Conservation (phyloP, 2,329 filamentous ascomycete species). For the Arachnomyces sp. region DNA sequence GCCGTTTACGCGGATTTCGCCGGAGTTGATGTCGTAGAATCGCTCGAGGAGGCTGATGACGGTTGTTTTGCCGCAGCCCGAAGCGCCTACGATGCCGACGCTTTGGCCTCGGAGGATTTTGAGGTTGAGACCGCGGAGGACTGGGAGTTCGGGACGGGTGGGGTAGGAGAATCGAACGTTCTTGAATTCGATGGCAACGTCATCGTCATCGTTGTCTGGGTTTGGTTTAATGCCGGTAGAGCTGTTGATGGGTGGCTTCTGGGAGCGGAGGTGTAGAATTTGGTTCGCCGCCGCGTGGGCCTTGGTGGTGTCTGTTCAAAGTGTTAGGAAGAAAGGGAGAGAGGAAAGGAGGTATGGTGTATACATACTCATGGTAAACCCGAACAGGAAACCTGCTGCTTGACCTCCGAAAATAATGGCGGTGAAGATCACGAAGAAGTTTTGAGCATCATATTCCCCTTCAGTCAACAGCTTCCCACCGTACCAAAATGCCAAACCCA, state of each 20-base stretch:
- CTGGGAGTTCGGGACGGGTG: slow-evolving; percentile 19
- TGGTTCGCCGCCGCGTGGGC: slow-evolving; percentile 45
- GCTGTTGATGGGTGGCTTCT: slow-evolving; percentile 36
- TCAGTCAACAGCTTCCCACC: slow-evolving; percentile 41
- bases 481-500: slow-evolving; percentile 55
- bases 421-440: slow-evolving; percentile 41
- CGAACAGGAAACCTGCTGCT: slow-evolving; percentile 24
- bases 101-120: slow-evolving; percentile 43
- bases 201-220: slow-evolving; percentile 30
- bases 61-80: slow-evolving; percentile 58
- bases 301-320: slow-evolving; percentile 41
- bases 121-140: slow-evolving; percentile 23
- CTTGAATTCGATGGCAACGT: slow-evolving; percentile 37
- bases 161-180: slow-evolving; percentile 36
- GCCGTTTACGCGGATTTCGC: slow-evolving; percentile 58
- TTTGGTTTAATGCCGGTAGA: slow-evolving; percentile 25
- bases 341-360: background rate
- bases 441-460: slow-evolving; percentile 19
- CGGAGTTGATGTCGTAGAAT: slow-evolving; percentile 62
- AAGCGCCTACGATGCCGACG: slow-evolving; percentile 50
- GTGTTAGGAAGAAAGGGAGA: slow-evolving; percentile 6
- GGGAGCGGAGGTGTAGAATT: slow-evolving; percentile 42
- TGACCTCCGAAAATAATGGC: slow-evolving; percentile 31
- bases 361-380: slow-evolving; percentile 29
- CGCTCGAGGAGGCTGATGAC: slow-evolving; percentile 55